Evolutionary conservation across 805 yeast genomes (phyloP).

Genomic region (Kockiozyma suomiensis): DNA sequence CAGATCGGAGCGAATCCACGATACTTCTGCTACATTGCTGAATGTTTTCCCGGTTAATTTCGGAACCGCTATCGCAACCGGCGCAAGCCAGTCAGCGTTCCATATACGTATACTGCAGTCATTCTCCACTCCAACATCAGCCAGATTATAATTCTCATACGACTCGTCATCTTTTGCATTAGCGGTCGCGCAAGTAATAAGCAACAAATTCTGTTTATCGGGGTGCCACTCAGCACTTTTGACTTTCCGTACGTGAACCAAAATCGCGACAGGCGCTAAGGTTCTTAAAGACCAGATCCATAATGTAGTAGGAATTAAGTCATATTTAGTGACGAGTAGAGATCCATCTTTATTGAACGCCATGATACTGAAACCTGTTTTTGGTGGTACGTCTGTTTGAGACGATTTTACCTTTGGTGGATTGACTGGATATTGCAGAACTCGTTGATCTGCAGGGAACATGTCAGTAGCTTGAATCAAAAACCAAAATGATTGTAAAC

Average conservation of each 20-base stretch:
- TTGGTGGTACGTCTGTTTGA: constrained; percentile 24
- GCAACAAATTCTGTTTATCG: constrained; percentile 13
- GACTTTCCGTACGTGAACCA: constrained; percentile 25
- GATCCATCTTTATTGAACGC: constrained; percentile 29
- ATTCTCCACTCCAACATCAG: constrained; percentile 16
- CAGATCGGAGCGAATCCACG: constrained; percentile 19
- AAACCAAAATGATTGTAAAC: not conserved
- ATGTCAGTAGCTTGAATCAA: not conserved
- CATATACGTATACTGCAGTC: constrained; percentile 25
- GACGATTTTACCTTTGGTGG: constrained; percentile 19
- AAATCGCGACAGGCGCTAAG: constrained; percentile 23
- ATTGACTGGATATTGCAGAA: constrained; percentile 14
- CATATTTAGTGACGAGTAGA: constrained; percentile 25
- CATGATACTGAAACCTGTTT: constrained; percentile 21
- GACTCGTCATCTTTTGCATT: constrained; percentile 9
- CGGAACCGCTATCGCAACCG: constrained; percentile 21
- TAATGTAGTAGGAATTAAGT: constrained; percentile 27
- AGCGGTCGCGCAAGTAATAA: constrained; percentile 16
- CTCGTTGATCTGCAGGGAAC: constrained; percentile 11
- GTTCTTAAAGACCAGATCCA: constrained; percentile 32
- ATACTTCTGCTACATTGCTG: constrained; percentile 7
- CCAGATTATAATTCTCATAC: constrained; percentile 23
- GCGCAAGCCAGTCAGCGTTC: constrained; percentile 28
- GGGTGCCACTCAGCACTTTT: constrained; percentile 30
- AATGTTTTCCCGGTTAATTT: constrained; percentile 1